Conservation (phyloP, 192 early-diverging fungal species). For the Dimargaris cristalligena region DNA sequence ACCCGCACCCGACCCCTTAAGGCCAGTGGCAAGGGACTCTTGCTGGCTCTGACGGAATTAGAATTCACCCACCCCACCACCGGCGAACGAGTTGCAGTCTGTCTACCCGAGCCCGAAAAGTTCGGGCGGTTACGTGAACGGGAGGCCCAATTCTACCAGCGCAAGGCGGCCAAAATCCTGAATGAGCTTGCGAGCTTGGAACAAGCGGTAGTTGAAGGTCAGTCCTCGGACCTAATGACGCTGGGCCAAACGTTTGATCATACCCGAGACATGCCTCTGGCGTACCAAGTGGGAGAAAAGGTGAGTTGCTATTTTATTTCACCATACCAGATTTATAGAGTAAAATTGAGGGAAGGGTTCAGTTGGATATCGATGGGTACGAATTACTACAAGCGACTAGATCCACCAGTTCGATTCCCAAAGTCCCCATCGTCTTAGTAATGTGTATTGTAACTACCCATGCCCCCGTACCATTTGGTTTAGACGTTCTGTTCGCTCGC, state of each 20-base stretch:
- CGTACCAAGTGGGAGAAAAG: conserved; percentile 7
- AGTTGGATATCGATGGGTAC: too few relatives aligned
- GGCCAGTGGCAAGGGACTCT: conserved; percentile 2
- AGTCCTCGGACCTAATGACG: too few relatives aligned
- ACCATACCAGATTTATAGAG: too few relatives aligned
- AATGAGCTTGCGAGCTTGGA: background rate
- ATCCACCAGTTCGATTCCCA: too few relatives aligned
- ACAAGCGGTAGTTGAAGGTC: background rate
- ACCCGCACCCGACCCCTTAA: background rate
- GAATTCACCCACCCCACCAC: background rate
- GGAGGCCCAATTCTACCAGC: background rate
- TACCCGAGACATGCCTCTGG: conserved; percentile 1
- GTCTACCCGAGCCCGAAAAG: background rate
- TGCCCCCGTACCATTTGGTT: too few relatives aligned
- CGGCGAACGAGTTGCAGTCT: background rate
- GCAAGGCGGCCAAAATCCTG: background rate
- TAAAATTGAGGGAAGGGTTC: too few relatives aligned
- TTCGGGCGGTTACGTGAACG: background rate
- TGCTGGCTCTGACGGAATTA: background rate
- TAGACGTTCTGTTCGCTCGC: too few relatives aligned
- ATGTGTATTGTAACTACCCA: too few relatives aligned
- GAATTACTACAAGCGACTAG: too few relatives aligned
- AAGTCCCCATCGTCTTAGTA: too few relatives aligned
- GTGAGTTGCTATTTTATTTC: too few relatives aligned
- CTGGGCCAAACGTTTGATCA: background rate